Evolutionary conservation across 2,329 filamentous ascomycete genomes (phyloP).

Genomic region (Epicoccum nigrum): DNA sequence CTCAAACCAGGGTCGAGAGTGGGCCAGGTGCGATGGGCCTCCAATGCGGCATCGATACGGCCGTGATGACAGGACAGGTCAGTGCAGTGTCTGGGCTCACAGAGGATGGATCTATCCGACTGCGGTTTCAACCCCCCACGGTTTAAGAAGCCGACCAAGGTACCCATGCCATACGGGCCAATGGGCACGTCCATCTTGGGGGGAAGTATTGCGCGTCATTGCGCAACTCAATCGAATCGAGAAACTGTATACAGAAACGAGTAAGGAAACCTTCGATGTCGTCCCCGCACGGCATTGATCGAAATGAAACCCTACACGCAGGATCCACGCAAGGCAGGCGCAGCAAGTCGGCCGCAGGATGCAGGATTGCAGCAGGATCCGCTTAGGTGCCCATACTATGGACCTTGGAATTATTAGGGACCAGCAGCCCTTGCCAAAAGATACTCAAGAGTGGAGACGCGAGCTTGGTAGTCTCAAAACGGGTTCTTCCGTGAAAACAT

Average conservation of each 20-base stretch:
- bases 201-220: neutral
- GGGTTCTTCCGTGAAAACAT: constrained; percentile 11
- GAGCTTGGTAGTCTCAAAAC: constrained; percentile 14
- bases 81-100: constrained; percentile 3
- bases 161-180: constrained; percentile 3
- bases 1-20: constrained; percentile 6
- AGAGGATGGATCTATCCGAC: neutral
- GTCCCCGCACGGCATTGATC: constrained; percentile 17
- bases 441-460: constrained; percentile 18
- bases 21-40: neutral
- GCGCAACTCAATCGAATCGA: constrained; percentile 5
- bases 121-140: neutral
- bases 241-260: constrained; percentile 3
- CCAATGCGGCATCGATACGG: constrained; percentile 5
- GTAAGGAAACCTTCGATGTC: constrained; percentile 8
- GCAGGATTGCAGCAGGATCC: constrained; percentile 16
- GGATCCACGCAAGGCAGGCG: constrained; percentile 13
- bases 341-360: constrained; percentile 6
- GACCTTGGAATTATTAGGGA: constrained; percentile 7
- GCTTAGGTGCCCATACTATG: constrained; percentile 16
- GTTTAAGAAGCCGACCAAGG: constrained; percentile 4
- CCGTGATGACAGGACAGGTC: constrained; percentile 3
- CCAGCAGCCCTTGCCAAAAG: constrained; percentile 10
- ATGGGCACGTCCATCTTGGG: neutral
- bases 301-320: constrained; percentile 18